A percentile compares a stretch with the other conserved stretches of the same genome.
Conservation (phyloP, 257 asterid genomes). For the Nicotiana knightiana region DNA sequence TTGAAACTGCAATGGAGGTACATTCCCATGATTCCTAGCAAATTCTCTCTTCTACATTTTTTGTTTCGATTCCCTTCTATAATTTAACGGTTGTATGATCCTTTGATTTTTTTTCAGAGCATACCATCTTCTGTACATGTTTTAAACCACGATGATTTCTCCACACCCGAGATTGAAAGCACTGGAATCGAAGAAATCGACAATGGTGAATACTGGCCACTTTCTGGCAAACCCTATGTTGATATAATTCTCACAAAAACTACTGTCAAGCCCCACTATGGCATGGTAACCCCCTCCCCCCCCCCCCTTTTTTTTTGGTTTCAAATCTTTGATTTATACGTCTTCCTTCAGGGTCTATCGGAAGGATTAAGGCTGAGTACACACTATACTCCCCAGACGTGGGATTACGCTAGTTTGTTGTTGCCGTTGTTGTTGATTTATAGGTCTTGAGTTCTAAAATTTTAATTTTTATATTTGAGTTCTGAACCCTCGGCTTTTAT, state of each 20-base stretch:
- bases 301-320: background rate
- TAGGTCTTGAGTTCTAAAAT: too few species aligned
- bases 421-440: too few species aligned
- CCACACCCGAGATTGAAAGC: background rate
- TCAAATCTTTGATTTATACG: background rate
- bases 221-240: slow-evolving; percentile 24
- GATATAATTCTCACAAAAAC: slow-evolving; percentile 16
- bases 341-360: too few species aligned
- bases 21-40: background rate
- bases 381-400: too few species aligned
- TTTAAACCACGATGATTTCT: background rate
- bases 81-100: background rate
- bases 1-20: background rate
- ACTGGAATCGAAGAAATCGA: slow-evolving; percentile 4
- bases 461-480: background rate
- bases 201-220: slow-evolving; percentile 14
- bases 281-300: slow-evolving; percentile 19
- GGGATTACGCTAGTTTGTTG: too few species aligned
- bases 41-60: background rate
- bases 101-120: background rate
- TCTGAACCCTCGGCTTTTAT: background rate
- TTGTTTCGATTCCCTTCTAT: background rate
- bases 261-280: background rate
- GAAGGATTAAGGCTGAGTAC: too few species aligned
- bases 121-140: background rate